Conservation (phyloP, 129 eudicot genomes). For the Arctium minus region DNA sequence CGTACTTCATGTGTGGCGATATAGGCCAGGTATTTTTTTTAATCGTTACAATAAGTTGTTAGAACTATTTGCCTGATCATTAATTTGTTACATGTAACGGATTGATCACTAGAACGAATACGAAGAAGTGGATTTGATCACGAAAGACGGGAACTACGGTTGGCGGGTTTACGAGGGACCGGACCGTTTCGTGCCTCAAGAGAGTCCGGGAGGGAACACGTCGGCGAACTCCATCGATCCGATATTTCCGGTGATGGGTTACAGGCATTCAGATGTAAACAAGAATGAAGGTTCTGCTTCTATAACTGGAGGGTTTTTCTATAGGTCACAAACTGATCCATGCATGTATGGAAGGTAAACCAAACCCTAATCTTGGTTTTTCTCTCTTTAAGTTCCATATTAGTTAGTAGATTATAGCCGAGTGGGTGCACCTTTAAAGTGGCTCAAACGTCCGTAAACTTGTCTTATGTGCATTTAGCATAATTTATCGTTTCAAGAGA, state of each 20-base stretch:
- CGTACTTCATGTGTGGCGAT: slow-evolving; percentile 72
- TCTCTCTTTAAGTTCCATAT: not conserved
- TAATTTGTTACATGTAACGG: not conserved
- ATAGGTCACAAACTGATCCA: slow-evolving; percentile 71
- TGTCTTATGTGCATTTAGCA: no score
- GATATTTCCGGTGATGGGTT: slow-evolving; percentile 72
- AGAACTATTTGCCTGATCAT: not conserved
- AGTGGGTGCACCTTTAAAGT: no score
- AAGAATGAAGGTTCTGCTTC: slow-evolving; percentile 74
- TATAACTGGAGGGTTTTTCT: slow-evolving; percentile 78
- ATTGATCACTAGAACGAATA: slow-evolving; percentile 34
- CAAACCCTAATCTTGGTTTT: not conserved
- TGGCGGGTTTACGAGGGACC: slow-evolving; percentile 78
- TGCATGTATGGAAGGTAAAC: slow-evolving; percentile 79
- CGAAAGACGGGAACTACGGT: slow-evolving; percentile 71
- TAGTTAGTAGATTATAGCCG: no score
- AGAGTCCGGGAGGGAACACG: slow-evolving; percentile 52
- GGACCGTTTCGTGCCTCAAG: slow-evolving; percentile 31
- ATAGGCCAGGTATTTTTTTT: slow-evolving; percentile 58
- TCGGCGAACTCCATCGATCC: slow-evolving; percentile 40
- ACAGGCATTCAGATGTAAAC: slow-evolving; percentile 59
- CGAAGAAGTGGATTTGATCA: slow-evolving; percentile 73
- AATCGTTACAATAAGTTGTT: not conserved
- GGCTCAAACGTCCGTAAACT: no score
- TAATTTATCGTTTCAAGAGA: no score